A percentile compares a stretch with the other conserved stretches of the same genome.
phyloP scores from a whole-genome alignment of 257 asterid genomes.

The Nemophila menziesii region DNA sequence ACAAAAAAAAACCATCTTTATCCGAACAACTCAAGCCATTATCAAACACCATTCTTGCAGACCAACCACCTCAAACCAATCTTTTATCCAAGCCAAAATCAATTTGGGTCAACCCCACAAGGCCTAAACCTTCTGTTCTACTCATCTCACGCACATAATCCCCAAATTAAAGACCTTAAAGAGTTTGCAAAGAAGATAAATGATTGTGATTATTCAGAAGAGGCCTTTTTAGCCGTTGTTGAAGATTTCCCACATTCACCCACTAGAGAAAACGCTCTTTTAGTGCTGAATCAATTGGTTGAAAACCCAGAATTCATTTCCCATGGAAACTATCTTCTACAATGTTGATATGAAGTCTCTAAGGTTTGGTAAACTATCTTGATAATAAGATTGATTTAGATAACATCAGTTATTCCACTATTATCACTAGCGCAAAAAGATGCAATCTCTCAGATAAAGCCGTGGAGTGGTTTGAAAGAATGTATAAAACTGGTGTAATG shows the following conservation, averaged over 20 bases:
- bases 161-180: constrained; percentile 58
- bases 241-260: constrained; percentile 50
- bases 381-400: constrained; percentile 57
- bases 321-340: constrained; percentile 77
- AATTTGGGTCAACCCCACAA: constrained; percentile 87
- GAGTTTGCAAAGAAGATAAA: constrained; percentile 51
- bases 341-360: constrained; percentile 82
- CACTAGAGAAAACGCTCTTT: constrained; percentile 53
- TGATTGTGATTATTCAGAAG: constrained; percentile 39
- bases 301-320: constrained; percentile 41
- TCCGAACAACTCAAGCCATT: constrained; percentile 82
- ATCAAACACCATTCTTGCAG: constrained; percentile 55
- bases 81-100: constrained; percentile 73
- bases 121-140: constrained; percentile 68
- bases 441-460: constrained; percentile 79
- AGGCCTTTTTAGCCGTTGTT: constrained; percentile 40
- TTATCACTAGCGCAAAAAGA: constrained; percentile 79
- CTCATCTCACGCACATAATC: constrained; percentile 66
- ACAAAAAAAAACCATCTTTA: constrained; percentile 47
- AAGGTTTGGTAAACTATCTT: constrained; percentile 76
- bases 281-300: constrained; percentile 83
- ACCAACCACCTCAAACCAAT: constrained; percentile 29
- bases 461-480: constrained; percentile 94
- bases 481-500: constrained; percentile 88
- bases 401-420: constrained; percentile 86